Evolutionary conservation across 2,329 filamentous ascomycete genomes (phyloP).

Genomic region (Paecilomyces variotii): DNA sequence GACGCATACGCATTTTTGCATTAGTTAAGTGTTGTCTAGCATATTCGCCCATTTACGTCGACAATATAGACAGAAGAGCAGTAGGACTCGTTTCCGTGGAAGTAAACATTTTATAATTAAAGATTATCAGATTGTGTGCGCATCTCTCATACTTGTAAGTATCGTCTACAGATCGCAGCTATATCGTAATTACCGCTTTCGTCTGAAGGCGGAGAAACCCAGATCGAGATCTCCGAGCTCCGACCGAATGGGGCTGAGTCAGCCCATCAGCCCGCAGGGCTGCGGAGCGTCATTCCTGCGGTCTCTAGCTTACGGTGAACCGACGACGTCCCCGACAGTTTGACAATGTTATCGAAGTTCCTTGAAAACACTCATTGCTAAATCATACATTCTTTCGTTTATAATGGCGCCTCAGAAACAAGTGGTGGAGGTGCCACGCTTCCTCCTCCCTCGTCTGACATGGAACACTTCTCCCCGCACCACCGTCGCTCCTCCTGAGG

Average conservation of each 20-base stretch:
- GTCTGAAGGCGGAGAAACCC: not conserved
- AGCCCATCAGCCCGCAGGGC: not conserved
- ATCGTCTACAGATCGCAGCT: too few species aligned
- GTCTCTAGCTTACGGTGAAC: not conserved
- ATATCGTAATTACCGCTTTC: not conserved
- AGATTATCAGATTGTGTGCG: not conserved
- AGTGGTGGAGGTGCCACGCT: slow-evolving; percentile 36
- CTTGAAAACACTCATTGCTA: not conserved
- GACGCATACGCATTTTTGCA: not conserved
- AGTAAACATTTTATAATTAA: not conserved
- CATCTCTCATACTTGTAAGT: too few species aligned
- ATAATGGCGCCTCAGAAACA: slow-evolving; percentile 35
- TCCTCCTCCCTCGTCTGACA: slow-evolving; percentile 34
- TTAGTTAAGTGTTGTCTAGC: not conserved
- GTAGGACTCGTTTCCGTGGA: not conserved
- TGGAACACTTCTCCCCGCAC: slow-evolving; percentile 32
- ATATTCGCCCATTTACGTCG: not conserved
- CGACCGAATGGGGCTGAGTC: not conserved
- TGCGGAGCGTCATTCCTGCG: not conserved
- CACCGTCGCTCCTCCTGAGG: slow-evolving; percentile 19
- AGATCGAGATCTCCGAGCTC: not conserved
- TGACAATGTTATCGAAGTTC: not conserved
- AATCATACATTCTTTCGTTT: not conserved
- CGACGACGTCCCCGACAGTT: not conserved
- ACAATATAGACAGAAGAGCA: not conserved